A percentile compares a stretch with the other conserved stretches of the same genome.
phyloP scores from a whole-genome alignment of 2,329 filamentous ascomycete species.

The Thelonectria olida region DNA sequence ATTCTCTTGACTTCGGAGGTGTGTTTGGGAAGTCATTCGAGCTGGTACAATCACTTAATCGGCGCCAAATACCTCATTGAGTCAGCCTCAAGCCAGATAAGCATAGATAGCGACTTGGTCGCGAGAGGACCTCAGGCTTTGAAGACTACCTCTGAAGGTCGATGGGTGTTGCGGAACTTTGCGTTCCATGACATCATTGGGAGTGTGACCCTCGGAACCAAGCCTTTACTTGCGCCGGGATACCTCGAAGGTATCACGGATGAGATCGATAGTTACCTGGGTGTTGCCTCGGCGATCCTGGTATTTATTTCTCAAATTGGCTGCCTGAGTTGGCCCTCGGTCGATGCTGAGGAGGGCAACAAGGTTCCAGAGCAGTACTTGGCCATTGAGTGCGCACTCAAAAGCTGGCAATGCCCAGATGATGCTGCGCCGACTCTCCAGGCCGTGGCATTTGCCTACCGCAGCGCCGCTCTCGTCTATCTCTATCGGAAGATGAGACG shows the following conservation, averaged over 20 bases:
- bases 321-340: background rate
- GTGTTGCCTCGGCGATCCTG: background rate
- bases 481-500: slow-evolving; percentile 1
- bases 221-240: background rate
- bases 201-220: slow-evolving; percentile 1
- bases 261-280: slow-evolving; percentile 9
- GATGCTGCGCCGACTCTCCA: background rate
- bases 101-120: background rate
- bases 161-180: slow-evolving; percentile 12
- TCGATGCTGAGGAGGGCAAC: background rate
- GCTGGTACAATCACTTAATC: slow-evolving; percentile 11
- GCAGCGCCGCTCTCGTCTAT: background rate
- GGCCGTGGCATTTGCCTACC: background rate
- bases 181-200: slow-evolving; percentile 20
- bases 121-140: background rate
- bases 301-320: background rate
- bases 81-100: background rate
- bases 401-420: background rate
- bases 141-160: slow-evolving; percentile 7
- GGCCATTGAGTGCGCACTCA: background rate
- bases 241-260: slow-evolving; percentile 1
- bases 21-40: background rate
- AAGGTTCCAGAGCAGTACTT: background rate
- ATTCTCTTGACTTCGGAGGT: slow-evolving; percentile 2
- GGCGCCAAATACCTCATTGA: slow-evolving; percentile 4